Percentiles rank a stretch among this genome's conserved stretches.
These are phyloP conservation scores for Centrapalus pauciflorus DNA, from an alignment of 129 eudicot species.

Conservation along the genomic window DNA sequence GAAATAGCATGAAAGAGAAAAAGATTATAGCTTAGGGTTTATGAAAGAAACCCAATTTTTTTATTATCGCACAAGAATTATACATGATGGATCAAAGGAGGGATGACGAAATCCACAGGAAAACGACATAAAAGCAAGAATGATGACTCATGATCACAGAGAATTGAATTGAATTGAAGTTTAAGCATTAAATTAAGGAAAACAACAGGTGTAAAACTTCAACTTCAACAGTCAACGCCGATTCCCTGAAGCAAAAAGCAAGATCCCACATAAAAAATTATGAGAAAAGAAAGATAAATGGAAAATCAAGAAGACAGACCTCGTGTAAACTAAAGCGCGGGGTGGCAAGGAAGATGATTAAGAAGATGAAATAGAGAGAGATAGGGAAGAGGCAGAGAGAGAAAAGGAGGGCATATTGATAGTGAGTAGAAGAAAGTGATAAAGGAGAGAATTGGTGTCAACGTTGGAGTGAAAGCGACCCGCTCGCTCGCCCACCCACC, in stretches of 20 bases:
- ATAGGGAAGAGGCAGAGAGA: background rate
- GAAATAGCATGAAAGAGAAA: background rate
- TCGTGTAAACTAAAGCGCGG: background rate
- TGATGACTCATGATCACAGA: background rate
- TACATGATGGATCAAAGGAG: conserved; percentile 15
- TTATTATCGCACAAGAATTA: background rate
- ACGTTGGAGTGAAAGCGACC: conserved; percentile 33
- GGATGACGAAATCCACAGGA: too few relatives aligned
- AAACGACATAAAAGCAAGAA: background rate
- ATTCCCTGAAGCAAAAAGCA: conserved; percentile 5
- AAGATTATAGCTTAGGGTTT: conserved; percentile 14
- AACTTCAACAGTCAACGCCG: conserved; percentile 17
- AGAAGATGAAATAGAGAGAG: conserved; percentile 14
- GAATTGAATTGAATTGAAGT: background rate
- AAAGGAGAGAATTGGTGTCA: conserved; percentile 21
- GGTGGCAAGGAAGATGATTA: background rate
- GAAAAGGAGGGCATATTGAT: background rate
- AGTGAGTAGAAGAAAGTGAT: conserved; percentile 1
- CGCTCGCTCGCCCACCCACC: too few relatives aligned
- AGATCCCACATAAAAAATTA: conserved; percentile 20
- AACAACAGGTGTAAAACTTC: background rate
- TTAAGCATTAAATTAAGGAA: background rate
- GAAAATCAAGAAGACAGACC: background rate
- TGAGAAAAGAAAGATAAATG: background rate
- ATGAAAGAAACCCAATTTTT: background rate